Evolutionary conservation across 805 yeast genomes (phyloP).

Genomic region (Pichia phayaonensis): DNA sequence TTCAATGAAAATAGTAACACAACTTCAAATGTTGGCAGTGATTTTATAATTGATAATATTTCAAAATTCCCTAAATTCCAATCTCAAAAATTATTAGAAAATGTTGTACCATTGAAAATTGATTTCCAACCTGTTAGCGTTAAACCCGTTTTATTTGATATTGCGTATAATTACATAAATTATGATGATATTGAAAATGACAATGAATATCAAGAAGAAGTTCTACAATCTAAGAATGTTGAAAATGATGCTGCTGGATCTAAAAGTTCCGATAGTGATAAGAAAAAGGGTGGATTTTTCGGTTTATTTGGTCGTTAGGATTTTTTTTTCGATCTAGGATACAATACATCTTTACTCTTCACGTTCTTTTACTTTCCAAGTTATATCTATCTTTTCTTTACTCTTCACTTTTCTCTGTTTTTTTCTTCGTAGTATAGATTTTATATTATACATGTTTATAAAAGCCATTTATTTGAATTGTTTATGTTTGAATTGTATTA

Average conservation of each 20-base stretch:
- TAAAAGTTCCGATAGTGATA: slow-evolving; percentile 14
- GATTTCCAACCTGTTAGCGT: slow-evolving; percentile 55
- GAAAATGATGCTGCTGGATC: slow-evolving; percentile 4
- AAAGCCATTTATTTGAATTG: background rate
- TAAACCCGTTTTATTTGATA: slow-evolving; percentile 88
- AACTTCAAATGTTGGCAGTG: slow-evolving; percentile 6
- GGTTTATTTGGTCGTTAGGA: slow-evolving; percentile 57
- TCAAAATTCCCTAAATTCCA: slow-evolving; percentile 25
- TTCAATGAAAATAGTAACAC: slow-evolving; percentile 21
- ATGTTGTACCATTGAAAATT: slow-evolving; percentile 25
- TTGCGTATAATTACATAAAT: slow-evolving; percentile 75
- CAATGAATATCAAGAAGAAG: slow-evolving; percentile 10
- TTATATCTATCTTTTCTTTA: background rate
- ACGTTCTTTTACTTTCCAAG: background rate
- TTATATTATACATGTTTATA: background rate
- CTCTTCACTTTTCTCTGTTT: background rate
- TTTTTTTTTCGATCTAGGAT: background rate
- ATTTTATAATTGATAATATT: slow-evolving; percentile 24
- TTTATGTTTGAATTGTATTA: too few relatives aligned
- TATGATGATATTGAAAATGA: slow-evolving; percentile 31
- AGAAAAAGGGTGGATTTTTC: slow-evolving; percentile 51
- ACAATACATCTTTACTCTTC: background rate
- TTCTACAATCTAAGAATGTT: background rate
- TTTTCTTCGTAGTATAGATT: background rate
- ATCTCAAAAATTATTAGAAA: slow-evolving; percentile 25